phyloP scores from a whole-genome alignment of 441 rosid species.

The Pelargonium citronellum region DNA sequence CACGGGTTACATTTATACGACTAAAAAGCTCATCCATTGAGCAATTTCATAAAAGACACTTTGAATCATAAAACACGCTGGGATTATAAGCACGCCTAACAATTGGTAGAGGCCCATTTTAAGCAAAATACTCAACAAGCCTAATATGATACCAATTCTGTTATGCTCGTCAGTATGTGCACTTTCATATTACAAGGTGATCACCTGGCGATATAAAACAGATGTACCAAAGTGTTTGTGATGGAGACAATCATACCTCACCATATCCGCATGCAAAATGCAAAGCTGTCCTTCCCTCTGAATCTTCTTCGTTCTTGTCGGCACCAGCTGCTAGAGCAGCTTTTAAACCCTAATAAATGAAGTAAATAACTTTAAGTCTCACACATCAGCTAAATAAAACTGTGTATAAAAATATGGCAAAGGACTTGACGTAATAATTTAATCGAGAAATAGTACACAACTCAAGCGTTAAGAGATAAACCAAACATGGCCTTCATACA shows the following conservation, averaged over 20 bases:
- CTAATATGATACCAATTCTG: too few relatives aligned
- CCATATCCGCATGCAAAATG: constrained; percentile 99
- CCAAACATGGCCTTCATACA: too few relatives aligned
- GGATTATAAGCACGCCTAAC: too few relatives aligned
- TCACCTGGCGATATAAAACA: too few relatives aligned
- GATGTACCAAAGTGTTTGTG: not conserved
- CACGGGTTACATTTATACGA: not conserved
- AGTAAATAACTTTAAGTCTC: not conserved
- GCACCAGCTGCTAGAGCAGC: constrained; percentile 78
- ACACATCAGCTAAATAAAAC: not conserved
- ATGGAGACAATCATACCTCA: constrained; percentile 54
- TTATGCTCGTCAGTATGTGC: too few relatives aligned
- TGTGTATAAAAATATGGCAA: not conserved
- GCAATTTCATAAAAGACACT: not conserved
- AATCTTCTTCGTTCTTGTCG: constrained; percentile 91
- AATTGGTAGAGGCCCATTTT: too few relatives aligned
- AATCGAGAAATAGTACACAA: too few relatives aligned
- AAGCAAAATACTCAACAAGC: too few relatives aligned
- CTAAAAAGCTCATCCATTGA: not conserved
- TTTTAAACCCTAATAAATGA: constrained; percentile 64
- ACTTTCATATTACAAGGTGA: too few relatives aligned
- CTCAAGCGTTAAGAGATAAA: too few relatives aligned
- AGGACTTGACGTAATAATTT: too few relatives aligned
- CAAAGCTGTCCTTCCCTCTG: constrained; percentile 94
- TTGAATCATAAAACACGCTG: too few relatives aligned